Conservation (phyloP, 1,139 yeast species). For the Hyphopichia fennica region DNA sequence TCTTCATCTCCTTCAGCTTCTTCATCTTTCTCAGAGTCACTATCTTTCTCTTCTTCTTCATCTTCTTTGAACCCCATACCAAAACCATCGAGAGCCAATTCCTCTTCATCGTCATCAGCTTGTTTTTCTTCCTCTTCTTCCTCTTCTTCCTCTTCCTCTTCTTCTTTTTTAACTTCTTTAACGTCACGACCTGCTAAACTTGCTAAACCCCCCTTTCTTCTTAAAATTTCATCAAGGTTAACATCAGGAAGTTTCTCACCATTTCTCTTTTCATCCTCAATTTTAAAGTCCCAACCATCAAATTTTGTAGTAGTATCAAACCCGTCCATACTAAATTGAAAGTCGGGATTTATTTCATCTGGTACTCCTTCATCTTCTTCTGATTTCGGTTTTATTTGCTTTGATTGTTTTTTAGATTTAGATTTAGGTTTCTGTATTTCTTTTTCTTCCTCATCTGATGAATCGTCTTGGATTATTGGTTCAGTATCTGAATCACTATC, state of each 20-base stretch:
- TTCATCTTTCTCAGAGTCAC: constrained; percentile 18
- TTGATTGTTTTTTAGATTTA: constrained; percentile 25
- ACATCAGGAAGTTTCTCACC: constrained; percentile 50
- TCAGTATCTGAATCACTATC: constrained; percentile 74
- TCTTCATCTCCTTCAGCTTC: constrained; percentile 24
- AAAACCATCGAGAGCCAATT: constrained; percentile 68
- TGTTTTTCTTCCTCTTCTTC: constrained; percentile 13
- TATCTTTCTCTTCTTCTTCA: constrained; percentile 18
- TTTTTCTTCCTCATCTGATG: constrained; percentile 24
- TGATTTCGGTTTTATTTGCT: constrained; percentile 9
- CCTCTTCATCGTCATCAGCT: constrained; percentile 43
- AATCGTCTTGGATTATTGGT: constrained; percentile 18
- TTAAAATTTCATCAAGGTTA: constrained; percentile 83
- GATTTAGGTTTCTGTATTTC: constrained; percentile 15
- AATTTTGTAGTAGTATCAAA: constrained; percentile 49
- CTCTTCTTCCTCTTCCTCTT: constrained; percentile 26
- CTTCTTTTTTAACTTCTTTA: constrained; percentile 30
- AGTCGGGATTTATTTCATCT: constrained; percentile 69
- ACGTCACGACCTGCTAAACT: constrained; percentile 45
- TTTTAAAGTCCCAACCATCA: constrained; percentile 83
- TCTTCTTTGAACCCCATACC: constrained; percentile 60
- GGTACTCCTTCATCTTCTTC: constrained; percentile 37
- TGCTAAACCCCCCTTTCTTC: constrained; percentile 75
- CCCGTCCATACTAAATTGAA: constrained; percentile 64
- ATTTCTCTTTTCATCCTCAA: constrained; percentile 27